phyloP scores from a whole-genome alignment of 345 rosid species.

The Eucalyptus victrix region DNA sequence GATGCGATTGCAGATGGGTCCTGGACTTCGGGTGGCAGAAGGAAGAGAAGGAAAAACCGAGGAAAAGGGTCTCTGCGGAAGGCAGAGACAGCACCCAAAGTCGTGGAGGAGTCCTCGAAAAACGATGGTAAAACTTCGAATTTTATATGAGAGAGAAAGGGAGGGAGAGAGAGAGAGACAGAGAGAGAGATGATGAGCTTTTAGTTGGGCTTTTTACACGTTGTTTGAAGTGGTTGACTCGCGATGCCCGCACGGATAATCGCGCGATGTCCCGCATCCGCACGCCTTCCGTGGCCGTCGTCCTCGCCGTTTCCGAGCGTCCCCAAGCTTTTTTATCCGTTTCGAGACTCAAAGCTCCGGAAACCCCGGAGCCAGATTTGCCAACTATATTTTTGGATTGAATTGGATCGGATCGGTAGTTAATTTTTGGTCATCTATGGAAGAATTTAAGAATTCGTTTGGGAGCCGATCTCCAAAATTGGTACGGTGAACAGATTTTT shows the following conservation, averaged over 20 bases:
- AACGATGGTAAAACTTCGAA: neutral
- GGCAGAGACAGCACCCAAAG: neutral
- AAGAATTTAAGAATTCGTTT: neutral
- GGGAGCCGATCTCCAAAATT: neutral
- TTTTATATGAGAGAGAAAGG: neutral
- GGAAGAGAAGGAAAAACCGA: neutral
- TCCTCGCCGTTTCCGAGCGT: neutral
- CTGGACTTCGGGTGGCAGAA: neutral
- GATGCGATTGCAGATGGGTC: neutral
- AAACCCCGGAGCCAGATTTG: neutral
- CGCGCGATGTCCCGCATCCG: neutral
- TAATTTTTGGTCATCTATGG: neutral
- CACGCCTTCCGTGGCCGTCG: neutral
- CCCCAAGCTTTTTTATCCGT: neutral
- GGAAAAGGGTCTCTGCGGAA: neutral
- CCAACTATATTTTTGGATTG: neutral
- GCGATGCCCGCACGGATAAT: neutral
- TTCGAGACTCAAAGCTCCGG: neutral
- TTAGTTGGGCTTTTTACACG: neutral
- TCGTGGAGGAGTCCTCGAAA: neutral
- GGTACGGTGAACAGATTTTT: rapidly evolving
- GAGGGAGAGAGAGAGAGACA: neutral
- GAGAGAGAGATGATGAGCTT: neutral
- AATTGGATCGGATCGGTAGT: neutral
- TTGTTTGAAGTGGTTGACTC: neutral